Evolutionary conservation across 2,329 filamentous ascomycete genomes (phyloP).

Genomic region (Fusarium sp.): DNA sequence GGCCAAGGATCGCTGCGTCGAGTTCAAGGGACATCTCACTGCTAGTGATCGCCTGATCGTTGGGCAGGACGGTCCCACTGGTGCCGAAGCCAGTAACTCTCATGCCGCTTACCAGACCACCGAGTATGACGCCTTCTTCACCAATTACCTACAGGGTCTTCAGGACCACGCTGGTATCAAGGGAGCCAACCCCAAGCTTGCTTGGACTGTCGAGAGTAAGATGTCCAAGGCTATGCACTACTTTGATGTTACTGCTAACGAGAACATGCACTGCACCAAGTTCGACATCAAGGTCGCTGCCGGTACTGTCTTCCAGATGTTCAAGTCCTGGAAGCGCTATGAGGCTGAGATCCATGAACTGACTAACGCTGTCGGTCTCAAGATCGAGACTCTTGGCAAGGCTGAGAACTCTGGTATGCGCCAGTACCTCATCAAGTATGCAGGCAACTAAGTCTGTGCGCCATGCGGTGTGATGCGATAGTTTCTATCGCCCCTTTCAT

Average conservation of each 20-base stretch:
- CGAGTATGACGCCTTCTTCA: conserved; percentile 38
- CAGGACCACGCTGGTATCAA: conserved; percentile 33
- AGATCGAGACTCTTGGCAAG: conserved; percentile 40
- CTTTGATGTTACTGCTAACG: conserved; percentile 31
- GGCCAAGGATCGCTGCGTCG: conserved; percentile 30
- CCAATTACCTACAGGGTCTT: conserved; percentile 26
- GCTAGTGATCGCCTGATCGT: conserved; percentile 32
- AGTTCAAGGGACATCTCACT: conserved; percentile 34
- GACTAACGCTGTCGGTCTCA: conserved; percentile 22
- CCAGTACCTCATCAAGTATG: conserved; percentile 30
- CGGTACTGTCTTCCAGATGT: conserved; percentile 38
- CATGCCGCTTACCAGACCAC: conserved; percentile 31
- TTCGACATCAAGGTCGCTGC: conserved; percentile 2
- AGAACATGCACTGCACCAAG: conserved; percentile 28
- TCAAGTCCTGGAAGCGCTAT: conserved; percentile 45
- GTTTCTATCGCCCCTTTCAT: background rate
- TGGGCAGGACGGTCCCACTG: conserved; percentile 36
- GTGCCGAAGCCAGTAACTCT: background rate
- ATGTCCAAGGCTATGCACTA: conserved; percentile 37
- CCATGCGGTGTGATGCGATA: fast-evolving
- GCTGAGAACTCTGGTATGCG: conserved; percentile 38
- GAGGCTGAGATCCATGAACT: conserved; percentile 29
- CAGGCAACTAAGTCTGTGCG: background rate
- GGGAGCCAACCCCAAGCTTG: background rate
- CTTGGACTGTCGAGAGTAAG: conserved; percentile 25